Evolutionary conservation across 768 basidiomycete genomes (phyloP).

Genomic region (Hortiboletus campestris): DNA sequence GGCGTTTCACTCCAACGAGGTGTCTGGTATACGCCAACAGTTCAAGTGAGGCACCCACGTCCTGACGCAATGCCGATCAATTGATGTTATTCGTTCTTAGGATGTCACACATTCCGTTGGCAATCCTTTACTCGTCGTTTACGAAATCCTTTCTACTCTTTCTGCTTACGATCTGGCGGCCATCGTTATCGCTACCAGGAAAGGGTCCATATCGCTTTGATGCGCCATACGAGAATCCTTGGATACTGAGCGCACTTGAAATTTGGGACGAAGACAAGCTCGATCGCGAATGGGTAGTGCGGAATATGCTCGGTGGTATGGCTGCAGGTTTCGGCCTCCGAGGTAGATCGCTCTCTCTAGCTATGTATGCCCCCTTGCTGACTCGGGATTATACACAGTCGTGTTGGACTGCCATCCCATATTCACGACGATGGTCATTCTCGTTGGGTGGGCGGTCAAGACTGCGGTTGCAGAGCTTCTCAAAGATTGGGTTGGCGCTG

Average conservation of each 20-base stretch:
- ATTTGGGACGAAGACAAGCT: constrained; percentile 70
- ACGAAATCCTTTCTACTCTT: constrained; percentile 84
- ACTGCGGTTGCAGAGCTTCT: constrained; percentile 60
- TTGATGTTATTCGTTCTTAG: constrained; percentile 33
- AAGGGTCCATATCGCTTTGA: constrained; percentile 23
- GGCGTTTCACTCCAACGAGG: constrained; percentile 12
- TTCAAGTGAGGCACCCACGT: constrained; percentile 45
- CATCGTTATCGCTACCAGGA: constrained; percentile 32
- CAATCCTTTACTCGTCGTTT: constrained; percentile 78
- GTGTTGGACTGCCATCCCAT: constrained; percentile 74
- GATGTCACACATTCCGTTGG: constrained; percentile 73
- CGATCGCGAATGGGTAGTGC: constrained; percentile 80
- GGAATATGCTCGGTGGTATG: constrained; percentile 83
- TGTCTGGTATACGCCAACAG: constrained; percentile 57
- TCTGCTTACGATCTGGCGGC: constrained; percentile 77
- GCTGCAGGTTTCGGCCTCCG: constrained; percentile 83
- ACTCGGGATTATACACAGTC: constrained; percentile 42
- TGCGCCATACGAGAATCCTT: constrained; percentile 32
- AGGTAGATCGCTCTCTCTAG: constrained; percentile 42
- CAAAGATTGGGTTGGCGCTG: constrained; percentile 64
- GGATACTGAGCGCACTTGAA: constrained; percentile 43
- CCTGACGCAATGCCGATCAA: neutral
- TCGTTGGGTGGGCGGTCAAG: constrained; percentile 72
- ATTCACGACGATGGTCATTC: constrained; percentile 72
- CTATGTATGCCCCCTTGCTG: neutral